Base-by-base conservation (phyloP, 176 grass and related monocot genomes). In the Hordeum marinum region DNA sequence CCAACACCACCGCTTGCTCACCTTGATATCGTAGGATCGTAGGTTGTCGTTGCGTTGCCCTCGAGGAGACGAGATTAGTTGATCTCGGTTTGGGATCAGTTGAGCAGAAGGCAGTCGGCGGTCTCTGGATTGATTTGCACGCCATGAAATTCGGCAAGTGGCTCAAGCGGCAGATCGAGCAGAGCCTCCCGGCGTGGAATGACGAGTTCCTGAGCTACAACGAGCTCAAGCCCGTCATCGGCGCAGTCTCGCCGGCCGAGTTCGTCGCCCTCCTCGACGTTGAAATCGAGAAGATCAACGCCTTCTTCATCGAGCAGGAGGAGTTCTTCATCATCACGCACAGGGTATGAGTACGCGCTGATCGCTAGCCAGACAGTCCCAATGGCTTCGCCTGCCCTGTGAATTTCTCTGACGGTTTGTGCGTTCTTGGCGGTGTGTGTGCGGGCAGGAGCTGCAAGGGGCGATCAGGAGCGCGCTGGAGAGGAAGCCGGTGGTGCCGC, bases 241-340 rank as follows among this genome's bases (percentile, higher is more conserved):
- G 75, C 8, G 73, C 85, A 85, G 70, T 89, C 89, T 78, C 73
- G 23, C 86, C 88, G 32, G 63, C 41, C 20, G 75, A 68, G 78
- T 99, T 99, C 88, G 60, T 94, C 27, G 81, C 71, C 25, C 42
- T 81, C n/a, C 81, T 99, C 39, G 3, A 94, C 85, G 87, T 75
- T 26, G 86, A 96, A 61, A 89, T 89, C 39, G 96, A 96, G 1
- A 94, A 89, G 88, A 92, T 96, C 69, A 92, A 99, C 68, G 35
- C 78, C 13, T 99, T 99, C 86, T 99, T 96, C 86, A 62, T 96
- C 12, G 96, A 99, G 81, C 90, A 96, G 86, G 96, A 99, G 85
- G 96, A 99, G 88, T 86, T 89, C 78, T 96, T 88, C 80, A 71
- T 96, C 88, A 99, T 99, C 85, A 52, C 36, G 1, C 89, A 96